Base-by-base conservation (phyloP, 2,329 filamentous ascomycete species). In the Exophiala alcalophila region DNA sequence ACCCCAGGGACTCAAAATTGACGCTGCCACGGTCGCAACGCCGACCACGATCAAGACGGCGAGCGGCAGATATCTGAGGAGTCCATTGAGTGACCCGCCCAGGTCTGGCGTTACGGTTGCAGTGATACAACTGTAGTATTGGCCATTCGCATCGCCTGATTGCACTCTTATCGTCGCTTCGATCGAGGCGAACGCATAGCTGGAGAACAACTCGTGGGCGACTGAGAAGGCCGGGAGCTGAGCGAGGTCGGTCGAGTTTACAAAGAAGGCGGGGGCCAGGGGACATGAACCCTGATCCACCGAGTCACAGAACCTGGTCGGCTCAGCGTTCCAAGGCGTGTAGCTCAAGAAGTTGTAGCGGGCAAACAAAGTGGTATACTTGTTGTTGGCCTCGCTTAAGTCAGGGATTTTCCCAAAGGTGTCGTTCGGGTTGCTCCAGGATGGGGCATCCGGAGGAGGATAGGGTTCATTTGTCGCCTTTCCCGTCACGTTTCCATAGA, bases 1-100 rank as follows among this genome's bases (percentile, higher is more conserved):
- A 14, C 92, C 92, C 91, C 92, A 98, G 0, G 92, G 92, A 59
- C 90, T 96, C 61, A 81, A 91, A 25, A 94, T 86, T 35, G 81
- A 86, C 2, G 92, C 89, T 53, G 88, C 81, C 24, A 90, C 71
- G 5, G 91, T 95, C 10, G 90, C 88, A 44, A 89, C 65, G 2
- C 81, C 92, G 31, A 94, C 86, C 27, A 91, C 72, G 2, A 91
- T 68, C 21, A 98, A 73, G 16, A 96, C 78, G 3, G 84, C 71
- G 16, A 91, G 74, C 1, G 92, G 91, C 4, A 95, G 65, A 61
- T 86, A 92, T 40, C 75, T 79, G 33, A 95, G 64, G 29, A 86
- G 71, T 64, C 77, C 78, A n/a, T 77, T 74, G 24, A 94, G 67
- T n/a, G 65, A 68, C 7, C 66, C 61, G 4, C 90, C 89, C 4